Evolutionary conservation across 2,329 filamentous ascomycete genomes (phyloP), one percentile per base, ranked within the genome.

Genomic region (Xylaria polymorpha): DNA sequence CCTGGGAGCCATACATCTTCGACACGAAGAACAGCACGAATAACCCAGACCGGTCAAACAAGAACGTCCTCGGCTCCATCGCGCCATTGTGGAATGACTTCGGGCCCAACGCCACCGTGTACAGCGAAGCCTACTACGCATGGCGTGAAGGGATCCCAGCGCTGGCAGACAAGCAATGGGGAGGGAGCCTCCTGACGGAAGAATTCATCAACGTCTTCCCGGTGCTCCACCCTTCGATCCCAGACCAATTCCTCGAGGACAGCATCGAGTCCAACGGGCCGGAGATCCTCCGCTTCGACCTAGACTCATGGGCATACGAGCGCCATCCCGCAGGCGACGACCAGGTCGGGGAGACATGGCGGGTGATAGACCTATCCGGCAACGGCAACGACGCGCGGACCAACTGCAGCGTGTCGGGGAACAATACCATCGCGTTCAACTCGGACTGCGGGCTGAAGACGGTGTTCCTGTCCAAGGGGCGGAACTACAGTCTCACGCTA

Each of bases 61-160:
- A 81, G 0, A 76, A 78, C 1, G 80, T 87, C 1, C 79, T 84
- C 3, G 86, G 86, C 0, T 81, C 84, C 29, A 81, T 88, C 35
- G 79, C 82, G 3, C 82, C 86, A 1, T 75, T 85, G 4, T 87
- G 86, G 86, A 87, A 87, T 66, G 86, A 88, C 69, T 86, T 84
- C 59, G 86, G 86, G 0, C 79, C 83, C 0, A 86, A 87, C 68
- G 82, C 85, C 3, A 82, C 83, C 0, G 83, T 84, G 0, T 85
- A 85, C 66, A 81, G 84, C 1, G 86, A 88, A 73, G 81, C 84
- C 0, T 88, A 85, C 69, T 86, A 86, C 68, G 80, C 84, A 1
- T 84, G 85, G 77, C 79, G 82, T 1, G 77, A 83, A n/a, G 84
- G 84, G 0, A 81, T 87, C 20, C 84, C 86, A 0, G 83, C 85